Conservation (phyloP, 2,329 filamentous ascomycete genomes). For the Daldinia sp. region DNA sequence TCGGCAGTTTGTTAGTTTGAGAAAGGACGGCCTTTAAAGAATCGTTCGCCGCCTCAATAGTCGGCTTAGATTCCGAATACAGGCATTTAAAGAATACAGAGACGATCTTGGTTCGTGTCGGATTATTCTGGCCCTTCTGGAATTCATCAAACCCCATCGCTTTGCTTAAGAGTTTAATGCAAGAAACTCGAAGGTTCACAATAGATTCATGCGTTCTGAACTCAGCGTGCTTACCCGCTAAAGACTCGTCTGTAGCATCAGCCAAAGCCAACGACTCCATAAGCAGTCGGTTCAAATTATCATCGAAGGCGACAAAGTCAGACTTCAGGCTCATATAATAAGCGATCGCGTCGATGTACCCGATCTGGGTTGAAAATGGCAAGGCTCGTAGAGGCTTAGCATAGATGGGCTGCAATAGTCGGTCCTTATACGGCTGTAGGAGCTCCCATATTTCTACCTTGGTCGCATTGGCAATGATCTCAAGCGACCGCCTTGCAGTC, state of each 20-base stretch:
- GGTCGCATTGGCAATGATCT: slow-evolving; percentile 82
- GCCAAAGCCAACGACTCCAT: slow-evolving; percentile 94
- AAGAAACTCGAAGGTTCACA: slow-evolving; percentile 89
- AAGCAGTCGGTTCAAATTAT: slow-evolving; percentile 87
- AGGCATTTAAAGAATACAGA: slow-evolving; percentile 98
- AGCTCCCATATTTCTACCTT: slow-evolving; percentile 87
- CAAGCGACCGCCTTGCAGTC: slow-evolving; percentile 83
- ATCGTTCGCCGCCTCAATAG: slow-evolving; percentile 92
- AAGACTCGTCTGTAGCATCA: slow-evolving; percentile 91
- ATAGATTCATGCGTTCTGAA: slow-evolving; percentile 97
- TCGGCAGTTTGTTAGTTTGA: slow-evolving; percentile 91
- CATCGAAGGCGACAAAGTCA: slow-evolving; percentile 91
- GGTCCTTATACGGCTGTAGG: slow-evolving; percentile 88
- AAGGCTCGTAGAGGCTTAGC: slow-evolving; percentile 93
- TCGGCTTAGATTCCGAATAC: slow-evolving; percentile 91
- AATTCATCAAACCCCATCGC: slow-evolving; percentile 96
- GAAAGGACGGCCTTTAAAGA: slow-evolving; percentile 89
- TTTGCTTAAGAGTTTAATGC: slow-evolving; percentile 90
- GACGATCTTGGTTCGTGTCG: slow-evolving; percentile 79
- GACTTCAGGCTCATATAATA: slow-evolving; percentile 92
- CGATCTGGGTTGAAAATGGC: slow-evolving; percentile 95
- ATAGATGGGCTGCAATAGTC: slow-evolving; percentile 91
- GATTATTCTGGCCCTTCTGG: slow-evolving; percentile 77
- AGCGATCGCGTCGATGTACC: slow-evolving; percentile 97
- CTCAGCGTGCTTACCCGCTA: slow-evolving; percentile 92